phyloP scores from a whole-genome alignment of 108 stramenopile genomes.

The Cyclotella atomus region DNA sequence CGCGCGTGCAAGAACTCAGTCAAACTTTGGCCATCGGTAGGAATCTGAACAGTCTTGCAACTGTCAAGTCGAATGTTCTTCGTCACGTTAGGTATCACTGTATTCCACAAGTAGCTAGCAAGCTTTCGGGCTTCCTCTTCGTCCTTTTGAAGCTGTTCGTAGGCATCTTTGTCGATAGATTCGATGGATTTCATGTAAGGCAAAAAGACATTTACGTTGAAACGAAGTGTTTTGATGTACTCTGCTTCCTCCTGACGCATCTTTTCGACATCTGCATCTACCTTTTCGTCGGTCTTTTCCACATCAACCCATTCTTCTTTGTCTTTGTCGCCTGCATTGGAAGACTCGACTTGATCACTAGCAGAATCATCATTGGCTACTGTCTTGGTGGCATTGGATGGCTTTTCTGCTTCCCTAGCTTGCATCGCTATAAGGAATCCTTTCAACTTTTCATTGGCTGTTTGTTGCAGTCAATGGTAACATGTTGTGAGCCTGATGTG shows the following conservation, averaged over 20 bases:
- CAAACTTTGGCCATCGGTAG: conserved; percentile 82
- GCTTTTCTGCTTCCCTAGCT: conserved; percentile 16
- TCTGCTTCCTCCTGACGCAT: conserved; percentile 68
- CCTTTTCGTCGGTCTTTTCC: background rate
- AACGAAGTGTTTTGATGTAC: conserved; percentile 63
- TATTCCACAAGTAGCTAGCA: conserved; percentile 83
- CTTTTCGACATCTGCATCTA: conserved; percentile 1
- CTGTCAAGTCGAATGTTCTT: conserved; percentile 56
- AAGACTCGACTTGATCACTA: background rate
- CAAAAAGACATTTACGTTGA: conserved; percentile 93
- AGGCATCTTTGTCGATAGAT: conserved; percentile 54
- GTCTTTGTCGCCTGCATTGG: conserved; percentile 18
- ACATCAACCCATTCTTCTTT: conserved; percentile 23
- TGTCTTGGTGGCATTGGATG: conserved; percentile 19
- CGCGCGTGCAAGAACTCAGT: conserved; percentile 86
- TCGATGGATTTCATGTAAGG: conserved; percentile 73
- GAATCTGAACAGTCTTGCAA: conserved; percentile 57
- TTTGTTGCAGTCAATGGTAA: too few species aligned
- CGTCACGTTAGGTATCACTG: conserved; percentile 80
- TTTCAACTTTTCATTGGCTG: conserved; percentile 63
- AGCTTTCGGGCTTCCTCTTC: conserved; percentile 82
- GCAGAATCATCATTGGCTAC: conserved; percentile 11
- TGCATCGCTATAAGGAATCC: conserved; percentile 42
- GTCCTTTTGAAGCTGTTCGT: conserved; percentile 76
- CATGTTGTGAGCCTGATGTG: too few species aligned